These are phyloP conservation scores for Stemphylium lycopersici DNA, from an alignment of 2,329 filamentous ascomycete species.

Conservation along the genomic window DNA sequence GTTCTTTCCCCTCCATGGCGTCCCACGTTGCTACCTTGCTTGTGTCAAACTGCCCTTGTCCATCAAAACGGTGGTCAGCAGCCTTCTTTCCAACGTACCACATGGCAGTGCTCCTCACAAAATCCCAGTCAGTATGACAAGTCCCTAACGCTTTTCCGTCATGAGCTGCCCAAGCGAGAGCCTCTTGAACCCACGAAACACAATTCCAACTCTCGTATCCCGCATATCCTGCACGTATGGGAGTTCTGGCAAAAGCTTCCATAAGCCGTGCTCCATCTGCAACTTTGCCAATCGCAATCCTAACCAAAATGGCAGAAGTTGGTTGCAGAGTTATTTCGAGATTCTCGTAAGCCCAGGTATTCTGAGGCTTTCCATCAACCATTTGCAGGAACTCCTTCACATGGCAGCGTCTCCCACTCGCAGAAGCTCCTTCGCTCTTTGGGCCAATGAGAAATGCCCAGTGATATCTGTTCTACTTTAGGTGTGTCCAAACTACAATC, in stretches of 20 bases:
- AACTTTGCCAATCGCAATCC: slow-evolving; percentile 9
- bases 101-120: slow-evolving; percentile 47
- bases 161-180: slow-evolving; percentile 35
- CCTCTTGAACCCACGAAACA: slow-evolving; percentile 53
- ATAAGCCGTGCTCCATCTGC: slow-evolving; percentile 2
- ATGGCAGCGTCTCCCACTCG: background rate
- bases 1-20: slow-evolving; percentile 23
- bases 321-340: background rate
- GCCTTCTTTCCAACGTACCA: slow-evolving; percentile 50
- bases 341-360: background rate
- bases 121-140: slow-evolving; percentile 41
- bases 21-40: slow-evolving; percentile 47
- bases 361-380: background rate
- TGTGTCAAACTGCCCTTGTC: slow-evolving; percentile 39
- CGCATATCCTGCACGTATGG: slow-evolving; percentile 37
- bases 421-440: background rate
- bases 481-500: background rate
- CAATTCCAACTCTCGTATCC: slow-evolving; percentile 51
- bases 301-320: slow-evolving; percentile 5
- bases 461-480: background rate
- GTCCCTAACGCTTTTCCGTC: slow-evolving; percentile 46
- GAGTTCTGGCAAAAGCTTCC: slow-evolving; percentile 5
- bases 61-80: slow-evolving; percentile 51
- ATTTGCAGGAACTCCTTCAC: background rate
- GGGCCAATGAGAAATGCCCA: background rate